These are phyloP conservation scores for Phanerochaete sordida DNA, from an alignment of 768 basidiomycete genomes.

Conservation along the genomic window DNA sequence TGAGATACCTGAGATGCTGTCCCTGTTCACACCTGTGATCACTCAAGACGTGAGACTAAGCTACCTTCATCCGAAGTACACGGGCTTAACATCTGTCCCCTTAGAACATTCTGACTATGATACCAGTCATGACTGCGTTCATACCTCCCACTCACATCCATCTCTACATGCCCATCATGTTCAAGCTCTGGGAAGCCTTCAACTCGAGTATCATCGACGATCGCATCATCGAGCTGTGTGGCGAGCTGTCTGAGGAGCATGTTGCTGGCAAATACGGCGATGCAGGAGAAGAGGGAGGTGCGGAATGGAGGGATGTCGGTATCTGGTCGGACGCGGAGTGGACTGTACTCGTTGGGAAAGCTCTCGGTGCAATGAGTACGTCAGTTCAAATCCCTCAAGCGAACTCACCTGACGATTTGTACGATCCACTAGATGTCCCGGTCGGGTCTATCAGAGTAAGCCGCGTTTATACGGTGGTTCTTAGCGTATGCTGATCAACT, in stretches of 20 bases:
- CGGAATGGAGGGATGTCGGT: constrained; percentile 78
- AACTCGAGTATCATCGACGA: constrained; percentile 75
- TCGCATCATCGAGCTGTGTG: constrained; percentile 67
- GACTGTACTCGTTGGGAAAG: constrained; percentile 78
- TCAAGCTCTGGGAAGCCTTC: constrained; percentile 77
- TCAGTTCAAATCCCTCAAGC: background rate
- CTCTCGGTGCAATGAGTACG: constrained; percentile 70
- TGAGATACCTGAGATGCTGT: constrained; percentile 70
- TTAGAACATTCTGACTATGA: constrained; percentile 66
- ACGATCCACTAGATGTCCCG: constrained; percentile 51
- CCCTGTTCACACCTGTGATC: constrained; percentile 64
- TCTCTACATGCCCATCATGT: constrained; percentile 67
- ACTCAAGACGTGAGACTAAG: constrained; percentile 59
- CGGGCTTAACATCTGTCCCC: constrained; percentile 1
- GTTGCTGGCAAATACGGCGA: constrained; percentile 52
- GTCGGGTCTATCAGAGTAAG: constrained; percentile 65
- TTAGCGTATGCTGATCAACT: constrained; percentile 6
- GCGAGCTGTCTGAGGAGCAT: constrained; percentile 69
- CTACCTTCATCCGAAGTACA: background rate
- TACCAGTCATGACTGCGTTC: constrained; percentile 76
- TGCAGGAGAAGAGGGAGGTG: constrained; percentile 50
- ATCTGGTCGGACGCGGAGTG: constrained; percentile 88
- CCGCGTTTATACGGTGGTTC: background rate
- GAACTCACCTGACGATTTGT: background rate
- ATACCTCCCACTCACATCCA: constrained; percentile 64